Conservation (phyloP, 148 eudicot genomes). For the Cornus controversa region DNA sequence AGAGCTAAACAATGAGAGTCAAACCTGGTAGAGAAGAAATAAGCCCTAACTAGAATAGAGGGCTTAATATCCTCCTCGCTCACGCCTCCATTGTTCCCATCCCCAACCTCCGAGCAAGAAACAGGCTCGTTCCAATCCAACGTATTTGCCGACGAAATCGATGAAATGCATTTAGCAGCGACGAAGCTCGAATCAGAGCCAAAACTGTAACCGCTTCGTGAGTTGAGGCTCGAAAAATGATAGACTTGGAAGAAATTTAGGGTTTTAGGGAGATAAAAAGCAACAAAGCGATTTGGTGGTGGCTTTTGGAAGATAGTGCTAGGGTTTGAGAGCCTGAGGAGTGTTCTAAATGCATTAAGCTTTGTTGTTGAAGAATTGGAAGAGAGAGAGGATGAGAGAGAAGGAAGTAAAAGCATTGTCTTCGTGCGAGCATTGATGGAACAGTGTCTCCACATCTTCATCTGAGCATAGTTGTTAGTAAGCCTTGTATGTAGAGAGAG, state of each 20-base stretch:
- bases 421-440: background rate
- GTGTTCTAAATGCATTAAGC: conserved; percentile 21
- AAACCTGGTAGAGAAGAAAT: conserved; percentile 88
- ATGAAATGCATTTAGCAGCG: conserved; percentile 36
- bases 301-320: background rate
- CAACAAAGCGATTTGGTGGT: background rate
- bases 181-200: conserved; percentile 4
- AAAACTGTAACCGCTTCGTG: background rate
- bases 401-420: background rate
- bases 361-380: background rate
- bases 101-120: conserved; percentile 37
- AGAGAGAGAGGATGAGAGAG: background rate
- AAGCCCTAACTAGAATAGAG: conserved; percentile 81
- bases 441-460: background rate
- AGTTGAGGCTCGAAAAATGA: conserved; percentile 1
- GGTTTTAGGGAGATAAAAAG: conserved; percentile 14
- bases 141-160: conserved; percentile 30
- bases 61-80: conserved; percentile 28
- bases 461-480: background rate
- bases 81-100: conserved; percentile 10
- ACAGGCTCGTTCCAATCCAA: conserved; percentile 55
- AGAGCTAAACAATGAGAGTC: background rate
- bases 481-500: no score
- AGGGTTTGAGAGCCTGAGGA: conserved; percentile 25
- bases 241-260: conserved; percentile 11